phyloP scores from a whole-genome alignment of 495 filamentous ascomycete genomes.

The Staphylotrichum tortipilum region DNA sequence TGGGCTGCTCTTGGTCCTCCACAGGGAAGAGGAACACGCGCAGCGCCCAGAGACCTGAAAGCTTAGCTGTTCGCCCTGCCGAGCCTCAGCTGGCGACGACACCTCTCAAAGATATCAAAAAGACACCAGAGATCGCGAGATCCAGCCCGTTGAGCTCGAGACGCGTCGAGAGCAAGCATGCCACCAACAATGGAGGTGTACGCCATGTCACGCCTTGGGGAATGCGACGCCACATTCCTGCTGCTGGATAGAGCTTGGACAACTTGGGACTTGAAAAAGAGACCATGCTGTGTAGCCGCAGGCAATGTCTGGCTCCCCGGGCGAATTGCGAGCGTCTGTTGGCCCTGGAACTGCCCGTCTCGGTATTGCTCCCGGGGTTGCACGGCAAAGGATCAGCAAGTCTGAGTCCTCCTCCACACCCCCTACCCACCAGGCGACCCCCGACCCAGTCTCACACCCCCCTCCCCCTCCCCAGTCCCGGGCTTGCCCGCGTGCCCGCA shows the following conservation, averaged over 20 bases:
- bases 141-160: too few species aligned
- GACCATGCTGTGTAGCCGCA: too few species aligned
- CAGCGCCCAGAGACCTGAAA: slow-evolving; percentile 16
- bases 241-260: too few species aligned
- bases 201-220: background rate
- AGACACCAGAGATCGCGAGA: background rate
- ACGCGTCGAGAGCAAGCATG: too few species aligned
- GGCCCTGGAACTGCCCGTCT: background rate
- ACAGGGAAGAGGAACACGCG: slow-evolving; percentile 6
- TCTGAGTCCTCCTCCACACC: background rate
- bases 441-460: too few species aligned
- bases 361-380: background rate
- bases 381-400: background rate
- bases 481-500: slow-evolving; percentile 14
- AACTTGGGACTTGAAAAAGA: background rate
- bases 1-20: slow-evolving; percentile 13
- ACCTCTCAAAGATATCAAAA: background rate
- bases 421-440: too few species aligned
- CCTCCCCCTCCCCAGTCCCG: slow-evolving; percentile 4
- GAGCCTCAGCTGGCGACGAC: slow-evolving; percentile 6
- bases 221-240: background rate
- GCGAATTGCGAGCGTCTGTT: background rate
- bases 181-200: background rate
- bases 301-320: background rate
- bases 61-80: slow-evolving; percentile 9